phyloP scores from a whole-genome alignment of 352 stramenopile genomes.

The Globisporangium recalcitrans region DNA sequence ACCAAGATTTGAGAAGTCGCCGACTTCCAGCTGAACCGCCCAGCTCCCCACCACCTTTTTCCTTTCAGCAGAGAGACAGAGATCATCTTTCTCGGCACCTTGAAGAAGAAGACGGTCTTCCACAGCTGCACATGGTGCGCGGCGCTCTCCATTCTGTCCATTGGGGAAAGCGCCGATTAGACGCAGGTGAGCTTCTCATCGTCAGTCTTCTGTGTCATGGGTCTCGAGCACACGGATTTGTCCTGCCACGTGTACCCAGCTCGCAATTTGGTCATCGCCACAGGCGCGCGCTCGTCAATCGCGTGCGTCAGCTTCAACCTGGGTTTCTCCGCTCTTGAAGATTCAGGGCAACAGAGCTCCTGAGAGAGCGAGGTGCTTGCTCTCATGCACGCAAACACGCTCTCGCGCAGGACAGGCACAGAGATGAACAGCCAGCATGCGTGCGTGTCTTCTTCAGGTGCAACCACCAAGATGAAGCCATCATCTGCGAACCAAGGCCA shows the following conservation, averaged over 20 bases:
- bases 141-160: no score
- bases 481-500: background rate
- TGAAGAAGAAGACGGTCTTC: no score
- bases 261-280: background rate
- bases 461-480: background rate
- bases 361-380: no score
- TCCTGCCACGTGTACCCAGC: background rate
- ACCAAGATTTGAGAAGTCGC: background rate
- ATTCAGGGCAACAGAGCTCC: no score
- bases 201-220: no score
- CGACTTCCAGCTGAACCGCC: no score
- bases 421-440: background rate
- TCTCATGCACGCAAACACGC: background rate
- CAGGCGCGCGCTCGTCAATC: background rate
- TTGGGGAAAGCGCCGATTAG: no score
- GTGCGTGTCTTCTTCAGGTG: background rate
- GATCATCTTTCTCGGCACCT: no score
- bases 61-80: no score
- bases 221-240: background rate
- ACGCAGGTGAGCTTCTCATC: no score
- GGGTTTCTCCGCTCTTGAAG: background rate
- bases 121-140: no score
- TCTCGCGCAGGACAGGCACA: background rate
- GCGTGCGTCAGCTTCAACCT: background rate
- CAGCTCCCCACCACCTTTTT: no score